Evolutionary conservation across 2,329 filamentous ascomycete genomes (phyloP).

Genomic region (Diplodia seriata): DNA sequence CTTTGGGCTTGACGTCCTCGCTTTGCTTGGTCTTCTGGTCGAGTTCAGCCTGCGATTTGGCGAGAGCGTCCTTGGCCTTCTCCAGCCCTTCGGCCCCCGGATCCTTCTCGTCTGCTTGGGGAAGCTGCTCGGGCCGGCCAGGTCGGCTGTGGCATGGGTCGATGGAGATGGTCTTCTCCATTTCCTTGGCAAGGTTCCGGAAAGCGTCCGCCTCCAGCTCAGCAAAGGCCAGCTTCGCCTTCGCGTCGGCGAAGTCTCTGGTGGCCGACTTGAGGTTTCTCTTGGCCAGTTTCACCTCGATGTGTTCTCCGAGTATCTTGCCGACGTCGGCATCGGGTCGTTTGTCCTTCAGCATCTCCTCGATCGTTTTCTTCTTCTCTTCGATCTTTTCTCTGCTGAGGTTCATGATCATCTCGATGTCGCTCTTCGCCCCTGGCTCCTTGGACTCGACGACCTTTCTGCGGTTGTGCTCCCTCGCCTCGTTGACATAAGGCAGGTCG

Average conservation of each 20-base stretch:
- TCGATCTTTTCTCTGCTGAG: background rate
- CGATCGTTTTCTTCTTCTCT: background rate
- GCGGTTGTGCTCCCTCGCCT: background rate
- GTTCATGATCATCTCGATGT: background rate
- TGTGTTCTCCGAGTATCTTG: background rate
- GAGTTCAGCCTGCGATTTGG: background rate
- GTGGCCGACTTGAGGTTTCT: background rate
- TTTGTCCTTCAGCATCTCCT: background rate
- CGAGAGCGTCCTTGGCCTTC: background rate
- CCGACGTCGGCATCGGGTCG: background rate
- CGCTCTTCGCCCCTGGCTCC: background rate
- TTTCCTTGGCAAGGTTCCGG: background rate
- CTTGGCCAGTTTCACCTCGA: background rate
- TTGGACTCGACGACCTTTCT: too few species aligned
- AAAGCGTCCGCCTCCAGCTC: background rate
- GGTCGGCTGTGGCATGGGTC: background rate
- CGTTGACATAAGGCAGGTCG: background rate
- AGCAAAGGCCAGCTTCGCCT: background rate
- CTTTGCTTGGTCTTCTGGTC: background rate
- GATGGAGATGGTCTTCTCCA: background rate
- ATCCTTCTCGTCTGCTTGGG: slow-evolving; percentile 33
- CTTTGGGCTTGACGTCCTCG: background rate
- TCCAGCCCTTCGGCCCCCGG: slow-evolving; percentile 24
- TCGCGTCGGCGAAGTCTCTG: background rate
- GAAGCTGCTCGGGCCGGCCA: background rate